Conservation (phyloP, 2,329 filamentous ascomycete genomes). For the Calonectria pauciramosa region DNA sequence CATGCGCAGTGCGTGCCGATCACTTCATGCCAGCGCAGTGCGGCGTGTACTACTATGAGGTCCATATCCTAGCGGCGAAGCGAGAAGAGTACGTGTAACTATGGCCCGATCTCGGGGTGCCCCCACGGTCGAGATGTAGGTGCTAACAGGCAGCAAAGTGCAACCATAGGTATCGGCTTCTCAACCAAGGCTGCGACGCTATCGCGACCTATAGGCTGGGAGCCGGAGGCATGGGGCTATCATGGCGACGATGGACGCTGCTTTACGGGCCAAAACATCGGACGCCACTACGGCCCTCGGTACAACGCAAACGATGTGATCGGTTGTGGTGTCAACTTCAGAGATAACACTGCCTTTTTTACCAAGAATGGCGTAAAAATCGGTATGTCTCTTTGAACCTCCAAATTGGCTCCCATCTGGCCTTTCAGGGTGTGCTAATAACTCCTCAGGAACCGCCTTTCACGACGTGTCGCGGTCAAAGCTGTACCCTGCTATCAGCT, state of each 20-base stretch:
- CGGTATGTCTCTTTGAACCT: conserved; percentile 55
- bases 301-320: conserved; percentile 71
- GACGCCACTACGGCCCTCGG: conserved; percentile 68
- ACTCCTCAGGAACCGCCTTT: conserved; percentile 75
- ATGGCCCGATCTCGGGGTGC: background rate
- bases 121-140: background rate
- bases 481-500: conserved; percentile 76
- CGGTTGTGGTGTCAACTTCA: conserved; percentile 77
- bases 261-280: conserved; percentile 69
- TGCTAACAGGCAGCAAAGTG: conserved; percentile 53
- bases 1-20: conserved; percentile 85
- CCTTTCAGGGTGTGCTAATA: conserved; percentile 39
- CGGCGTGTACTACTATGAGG: conserved; percentile 95
- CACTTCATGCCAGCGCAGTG: conserved; percentile 89
- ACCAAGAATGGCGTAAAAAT: conserved; percentile 74
- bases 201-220: conserved; percentile 74
- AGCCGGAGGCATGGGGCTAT: conserved; percentile 77
- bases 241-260: conserved; percentile 77
- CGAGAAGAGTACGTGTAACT: conserved; percentile 66
- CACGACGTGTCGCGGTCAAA: conserved; percentile 72
- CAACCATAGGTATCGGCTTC: conserved; percentile 75
- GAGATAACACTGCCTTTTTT: conserved; percentile 75
- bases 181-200: conserved; percentile 67
- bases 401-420: background rate
- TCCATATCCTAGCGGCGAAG: conserved; percentile 65